phyloP scores from a whole-genome alignment of 2,329 filamentous ascomycete species.

The Bipolaris sorokiniana region DNA sequence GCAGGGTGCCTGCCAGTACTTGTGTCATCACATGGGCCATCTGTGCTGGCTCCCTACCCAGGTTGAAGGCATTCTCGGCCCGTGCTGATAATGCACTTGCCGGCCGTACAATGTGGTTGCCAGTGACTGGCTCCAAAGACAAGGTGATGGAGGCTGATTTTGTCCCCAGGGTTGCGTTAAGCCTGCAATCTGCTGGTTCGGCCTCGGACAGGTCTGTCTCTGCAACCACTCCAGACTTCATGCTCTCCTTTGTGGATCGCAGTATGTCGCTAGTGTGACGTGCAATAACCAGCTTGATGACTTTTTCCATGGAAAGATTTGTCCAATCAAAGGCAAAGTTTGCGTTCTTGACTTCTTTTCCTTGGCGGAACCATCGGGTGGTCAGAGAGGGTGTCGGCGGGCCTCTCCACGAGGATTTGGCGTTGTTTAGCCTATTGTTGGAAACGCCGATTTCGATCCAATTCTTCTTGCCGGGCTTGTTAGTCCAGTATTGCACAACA shows the following conservation, averaged over 20 bases:
- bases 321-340: conserved; percentile 70
- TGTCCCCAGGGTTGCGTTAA: conserved; percentile 74
- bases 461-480: conserved; percentile 73
- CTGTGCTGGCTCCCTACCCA: conserved; percentile 62
- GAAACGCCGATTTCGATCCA: conserved; percentile 89
- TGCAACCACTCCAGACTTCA: conserved; percentile 64
- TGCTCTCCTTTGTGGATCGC: conserved; percentile 62
- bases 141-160: conserved; percentile 63
- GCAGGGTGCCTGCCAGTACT: conserved; percentile 66
- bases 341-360: conserved; percentile 73
- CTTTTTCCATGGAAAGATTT: conserved; percentile 72
- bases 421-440: conserved; percentile 60
- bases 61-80: conserved; percentile 70
- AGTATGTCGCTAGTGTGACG: conserved; percentile 77
- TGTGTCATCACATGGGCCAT: conserved; percentile 64
- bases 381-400: conserved; percentile 53
- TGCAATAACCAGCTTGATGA: conserved; percentile 76
- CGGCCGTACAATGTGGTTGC: conserved; percentile 74
- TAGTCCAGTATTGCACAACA: conserved; percentile 89
- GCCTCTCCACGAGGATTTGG: conserved; percentile 44
- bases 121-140: conserved; percentile 77
- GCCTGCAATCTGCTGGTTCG: conserved; percentile 69
- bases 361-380: conserved; percentile 84
- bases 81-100: conserved; percentile 48
- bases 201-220: conserved; percentile 62